Evolutionary conservation across 345 rosid species (phyloP).

Genomic region (Populus deltoides): DNA sequence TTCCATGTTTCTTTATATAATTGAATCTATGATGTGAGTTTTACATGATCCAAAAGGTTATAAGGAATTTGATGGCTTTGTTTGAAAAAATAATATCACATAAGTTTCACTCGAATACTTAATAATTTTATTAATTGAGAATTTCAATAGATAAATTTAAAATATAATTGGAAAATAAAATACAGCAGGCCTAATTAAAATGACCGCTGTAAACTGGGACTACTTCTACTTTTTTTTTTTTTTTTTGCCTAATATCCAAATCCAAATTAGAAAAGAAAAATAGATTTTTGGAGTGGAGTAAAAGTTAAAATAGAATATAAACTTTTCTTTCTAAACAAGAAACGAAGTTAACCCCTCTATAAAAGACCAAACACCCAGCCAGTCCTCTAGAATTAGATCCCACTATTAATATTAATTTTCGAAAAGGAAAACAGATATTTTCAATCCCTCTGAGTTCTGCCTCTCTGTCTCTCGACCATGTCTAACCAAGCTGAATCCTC

Average conservation of each 20-base stretch:
- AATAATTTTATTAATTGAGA: no score
- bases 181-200: no score
- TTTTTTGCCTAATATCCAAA: background rate
- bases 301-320: background rate
- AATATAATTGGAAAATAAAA: no score
- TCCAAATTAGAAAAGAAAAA: background rate
- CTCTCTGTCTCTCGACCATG: slow-evolving; percentile 33
- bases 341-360: background rate
- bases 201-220: no score
- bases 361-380: background rate
- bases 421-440: slow-evolving; percentile 42
- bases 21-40: no score
- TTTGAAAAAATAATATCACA: no score
- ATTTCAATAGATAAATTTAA: no score
- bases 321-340: slow-evolving; percentile 17
- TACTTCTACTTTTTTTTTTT: no score
- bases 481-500: slow-evolving; percentile 77
- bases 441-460: slow-evolving; percentile 46
- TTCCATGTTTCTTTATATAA: no score
- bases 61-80: no score
- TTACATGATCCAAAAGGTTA: no score
- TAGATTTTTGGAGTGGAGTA: background rate
- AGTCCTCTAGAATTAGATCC: slow-evolving; percentile 2
- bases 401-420: slow-evolving; percentile 20
- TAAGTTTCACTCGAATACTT: no score